Percentiles rank a stretch among this genome's conserved stretches.
These are phyloP conservation scores for Fusarium bactridioides DNA, from an alignment of 2,329 filamentous ascomycete genomes.

Conservation along the genomic window DNA sequence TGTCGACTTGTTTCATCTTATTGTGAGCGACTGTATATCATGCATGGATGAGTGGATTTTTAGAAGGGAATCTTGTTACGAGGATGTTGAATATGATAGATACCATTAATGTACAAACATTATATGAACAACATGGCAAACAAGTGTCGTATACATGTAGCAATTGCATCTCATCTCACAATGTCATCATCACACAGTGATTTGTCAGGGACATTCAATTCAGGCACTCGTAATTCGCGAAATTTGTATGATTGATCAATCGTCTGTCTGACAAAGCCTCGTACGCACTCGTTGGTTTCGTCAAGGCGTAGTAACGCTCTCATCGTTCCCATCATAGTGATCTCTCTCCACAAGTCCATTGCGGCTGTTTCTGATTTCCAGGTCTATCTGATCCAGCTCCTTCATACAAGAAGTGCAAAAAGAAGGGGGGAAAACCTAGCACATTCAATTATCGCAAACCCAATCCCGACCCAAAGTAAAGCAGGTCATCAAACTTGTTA, in stretches of 20 bases:
- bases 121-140: background rate
- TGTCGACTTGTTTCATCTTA: constrained; percentile 5
- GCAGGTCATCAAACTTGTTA: constrained; percentile 16
- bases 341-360: constrained; percentile 8
- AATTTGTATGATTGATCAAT: constrained; percentile 35
- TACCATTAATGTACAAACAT: constrained; percentile 6
- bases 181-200: background rate
- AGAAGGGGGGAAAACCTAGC: constrained; percentile 11
- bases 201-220: background rate
- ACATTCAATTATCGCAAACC: constrained; percentile 25
- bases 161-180: background rate
- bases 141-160: background rate
- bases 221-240: background rate
- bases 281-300: constrained; percentile 19
- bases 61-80: constrained; percentile 3
- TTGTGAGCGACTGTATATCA: constrained; percentile 23
- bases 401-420: constrained; percentile 32
- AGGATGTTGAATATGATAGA: constrained; percentile 7
- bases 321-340: constrained; percentile 16
- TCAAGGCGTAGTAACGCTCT: constrained; percentile 17
- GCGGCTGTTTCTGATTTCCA: constrained; percentile 20
- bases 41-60: constrained; percentile 6
- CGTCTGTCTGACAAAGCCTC: constrained; percentile 14
- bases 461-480: constrained; percentile 8
- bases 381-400: constrained; percentile 27